Evolutionary conservation across 345 rosid species (phyloP).

Genomic region (Triadica sebifera): DNA sequence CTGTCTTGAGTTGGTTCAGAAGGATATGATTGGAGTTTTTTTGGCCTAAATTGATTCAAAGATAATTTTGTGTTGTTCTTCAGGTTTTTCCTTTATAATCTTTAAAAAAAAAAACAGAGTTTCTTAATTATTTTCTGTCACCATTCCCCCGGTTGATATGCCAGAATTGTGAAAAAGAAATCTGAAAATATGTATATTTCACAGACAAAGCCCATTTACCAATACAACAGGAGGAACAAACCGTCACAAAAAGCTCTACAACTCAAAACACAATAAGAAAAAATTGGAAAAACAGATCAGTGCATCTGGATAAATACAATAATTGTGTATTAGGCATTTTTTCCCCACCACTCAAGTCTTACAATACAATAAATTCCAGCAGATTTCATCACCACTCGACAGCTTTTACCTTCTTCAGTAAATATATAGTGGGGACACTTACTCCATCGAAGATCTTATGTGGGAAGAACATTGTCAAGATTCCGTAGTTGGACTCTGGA

Average conservation of each 20-base stretch:
- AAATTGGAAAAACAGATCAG: constrained; percentile 23
- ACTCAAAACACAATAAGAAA: constrained; percentile 22
- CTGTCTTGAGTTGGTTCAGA: too few relatives aligned
- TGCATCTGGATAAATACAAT: constrained; percentile 39
- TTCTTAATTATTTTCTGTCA: too few relatives aligned
- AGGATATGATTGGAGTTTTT: too few relatives aligned
- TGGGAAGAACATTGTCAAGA: constrained; percentile 44
- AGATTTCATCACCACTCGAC: constrained; percentile 37
- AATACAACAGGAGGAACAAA: constrained; percentile 34
- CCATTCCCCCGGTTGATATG: too few relatives aligned
- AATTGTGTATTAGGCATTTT: constrained; percentile 31
- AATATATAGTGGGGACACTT: constrained; percentile 39
- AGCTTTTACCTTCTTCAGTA: constrained; percentile 44
- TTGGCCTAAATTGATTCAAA: too few relatives aligned
- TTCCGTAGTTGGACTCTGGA: constrained; percentile 62
- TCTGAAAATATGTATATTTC: constrained; percentile 10
- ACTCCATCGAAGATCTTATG: constrained; percentile 31
- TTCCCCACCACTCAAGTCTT: constrained; percentile 42
- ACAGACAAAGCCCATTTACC: constrained; percentile 26
- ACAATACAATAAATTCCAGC: constrained; percentile 45
- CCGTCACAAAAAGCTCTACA: constrained; percentile 36
- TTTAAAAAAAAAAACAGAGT: too few relatives aligned
- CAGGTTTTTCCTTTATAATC: too few relatives aligned
- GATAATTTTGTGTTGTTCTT: too few relatives aligned
- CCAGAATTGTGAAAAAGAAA: background rate